Evolutionary conservation across 1,284 basidiomycete species (phyloP).

Genomic region (Peniophora sp.): DNA sequence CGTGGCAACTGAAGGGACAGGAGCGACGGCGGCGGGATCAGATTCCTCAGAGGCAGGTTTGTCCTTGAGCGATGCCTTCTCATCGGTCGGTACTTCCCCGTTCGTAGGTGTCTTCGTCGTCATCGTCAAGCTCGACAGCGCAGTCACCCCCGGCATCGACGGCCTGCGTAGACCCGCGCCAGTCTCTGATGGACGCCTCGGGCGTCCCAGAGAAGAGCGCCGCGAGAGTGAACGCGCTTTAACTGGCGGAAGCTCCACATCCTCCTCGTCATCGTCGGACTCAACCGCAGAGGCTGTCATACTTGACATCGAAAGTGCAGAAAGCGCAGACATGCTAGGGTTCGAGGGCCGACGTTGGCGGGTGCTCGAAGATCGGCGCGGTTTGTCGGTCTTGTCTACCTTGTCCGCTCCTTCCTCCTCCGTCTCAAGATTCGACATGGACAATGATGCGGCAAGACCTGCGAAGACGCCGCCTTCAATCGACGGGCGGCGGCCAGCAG

Average conservation of each 20-base stretch:
- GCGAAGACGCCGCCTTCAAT: conserved; percentile 7
- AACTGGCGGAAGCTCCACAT: neutral
- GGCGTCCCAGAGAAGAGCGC: no score
- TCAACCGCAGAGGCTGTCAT: conserved; percentile 9
- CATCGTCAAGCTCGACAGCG: neutral
- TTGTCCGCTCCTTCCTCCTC: conserved; percentile 23
- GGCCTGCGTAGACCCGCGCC: neutral
- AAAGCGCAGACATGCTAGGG: neutral
- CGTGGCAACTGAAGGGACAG: conserved; percentile 3
- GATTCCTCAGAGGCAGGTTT: neutral
- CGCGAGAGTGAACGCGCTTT: no score
- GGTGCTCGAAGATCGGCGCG: conserved; percentile 5
- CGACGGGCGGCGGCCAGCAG: conserved; percentile 15
- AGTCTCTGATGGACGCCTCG: neutral
- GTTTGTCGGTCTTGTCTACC: conserved; percentile 6
- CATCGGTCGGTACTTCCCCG: neutral
- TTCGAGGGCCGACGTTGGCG: conserved; percentile 24
- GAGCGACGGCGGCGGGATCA: conserved; percentile 2
- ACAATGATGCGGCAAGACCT: conserved; percentile 25
- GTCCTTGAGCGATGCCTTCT: neutral
- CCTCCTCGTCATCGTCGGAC: conserved; percentile 11
- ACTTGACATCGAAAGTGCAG: conserved; percentile 10
- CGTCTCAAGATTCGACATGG: conserved; percentile 32
- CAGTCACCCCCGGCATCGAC: neutral
- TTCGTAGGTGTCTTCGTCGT: neutral